Conservation (phyloP, 2,329 filamentous ascomycete species). For the Beauveria asiatica region DNA sequence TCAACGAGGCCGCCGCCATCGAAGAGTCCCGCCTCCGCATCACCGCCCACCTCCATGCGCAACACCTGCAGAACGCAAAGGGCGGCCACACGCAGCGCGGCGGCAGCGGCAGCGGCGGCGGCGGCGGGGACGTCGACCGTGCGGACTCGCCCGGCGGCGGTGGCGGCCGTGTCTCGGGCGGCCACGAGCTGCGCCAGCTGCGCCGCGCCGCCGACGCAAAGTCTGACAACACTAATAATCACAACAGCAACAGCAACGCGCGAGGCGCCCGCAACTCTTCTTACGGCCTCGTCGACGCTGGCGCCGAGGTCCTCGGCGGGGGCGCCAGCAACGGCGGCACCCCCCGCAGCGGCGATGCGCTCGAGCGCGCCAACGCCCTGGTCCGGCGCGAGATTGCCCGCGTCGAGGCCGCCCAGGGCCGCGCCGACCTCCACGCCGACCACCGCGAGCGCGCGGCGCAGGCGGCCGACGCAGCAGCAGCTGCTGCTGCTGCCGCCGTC, state of each 20-base stretch:
- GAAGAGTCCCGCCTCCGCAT: slow-evolving; percentile 40
- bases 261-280: slow-evolving; percentile 22
- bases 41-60: slow-evolving; percentile 16
- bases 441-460: slow-evolving; percentile 30
- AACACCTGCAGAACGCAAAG: slow-evolving; percentile 8
- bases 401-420: slow-evolving; percentile 41
- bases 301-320: background rate
- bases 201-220: slow-evolving; percentile 32
- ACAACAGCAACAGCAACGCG: slow-evolving; percentile 8
- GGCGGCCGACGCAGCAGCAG: slow-evolving; percentile 23
- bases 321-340: slow-evolving; percentile 11
- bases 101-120: background rate
- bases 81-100: slow-evolving; percentile 13
- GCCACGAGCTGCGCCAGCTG: slow-evolving; percentile 34
- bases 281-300: slow-evolving; percentile 9
- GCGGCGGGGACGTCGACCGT: background rate
- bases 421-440: slow-evolving; percentile 39
- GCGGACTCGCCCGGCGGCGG: background rate
- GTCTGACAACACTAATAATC: slow-evolving; percentile 11
- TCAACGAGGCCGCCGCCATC: slow-evolving; percentile 45
- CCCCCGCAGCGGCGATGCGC: slow-evolving; percentile 13
- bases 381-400: slow-evolving; percentile 45
- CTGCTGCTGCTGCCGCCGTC: slow-evolving; percentile 18
- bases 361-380: slow-evolving; percentile 40
- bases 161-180: slow-evolving; percentile 14